A percentile compares a stretch with the other conserved stretches of the same genome.
Conservation (phyloP, 2,329 filamentous ascomycete species). For the Canariomyces notabilis region DNA sequence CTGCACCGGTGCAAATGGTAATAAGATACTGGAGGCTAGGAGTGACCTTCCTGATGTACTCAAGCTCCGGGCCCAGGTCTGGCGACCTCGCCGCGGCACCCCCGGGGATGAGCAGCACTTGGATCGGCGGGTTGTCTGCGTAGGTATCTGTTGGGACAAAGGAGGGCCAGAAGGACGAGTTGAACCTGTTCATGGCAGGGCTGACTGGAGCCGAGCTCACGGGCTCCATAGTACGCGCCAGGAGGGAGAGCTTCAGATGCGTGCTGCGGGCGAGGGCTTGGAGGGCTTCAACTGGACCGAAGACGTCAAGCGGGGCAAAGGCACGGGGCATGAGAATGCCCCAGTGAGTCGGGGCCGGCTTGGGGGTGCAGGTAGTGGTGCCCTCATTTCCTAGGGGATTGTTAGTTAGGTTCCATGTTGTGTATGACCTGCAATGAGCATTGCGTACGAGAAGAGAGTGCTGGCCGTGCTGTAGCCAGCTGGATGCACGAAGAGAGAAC, state of each 20-base stretch:
- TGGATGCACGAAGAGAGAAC: no score
- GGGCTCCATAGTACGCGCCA: slow-evolving; percentile 38
- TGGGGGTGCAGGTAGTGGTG: background rate
- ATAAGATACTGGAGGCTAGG: slow-evolving; percentile 51
- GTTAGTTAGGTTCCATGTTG: no score
- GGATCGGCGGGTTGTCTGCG: slow-evolving; percentile 46
- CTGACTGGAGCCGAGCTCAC: slow-evolving; percentile 33
- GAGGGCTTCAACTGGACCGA: slow-evolving; percentile 43
- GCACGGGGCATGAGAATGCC: slow-evolving; percentile 42
- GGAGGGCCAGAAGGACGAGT: slow-evolving; percentile 34
- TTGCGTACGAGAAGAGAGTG: no score
- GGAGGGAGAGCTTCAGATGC: slow-evolving; percentile 37
- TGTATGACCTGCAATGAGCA: no score
- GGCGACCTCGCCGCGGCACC: slow-evolving; percentile 45
- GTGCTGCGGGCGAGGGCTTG: slow-evolving; percentile 35
- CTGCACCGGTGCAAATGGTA: slow-evolving; percentile 62
- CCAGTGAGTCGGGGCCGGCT: slow-evolving; percentile 23
- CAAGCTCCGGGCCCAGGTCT: slow-evolving; percentile 34
- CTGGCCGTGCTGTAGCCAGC: no score
- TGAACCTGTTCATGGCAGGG: slow-evolving; percentile 29
- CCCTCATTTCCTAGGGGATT: background rate
- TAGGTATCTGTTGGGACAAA: slow-evolving; percentile 48
- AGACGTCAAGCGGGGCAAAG: slow-evolving; percentile 42
- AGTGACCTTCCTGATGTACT: slow-evolving; percentile 43
- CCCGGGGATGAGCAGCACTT: slow-evolving; percentile 63